Evolutionary conservation across 2,329 filamentous ascomycete genomes (phyloP).

Genomic region (Apiospora saccharicola): DNA sequence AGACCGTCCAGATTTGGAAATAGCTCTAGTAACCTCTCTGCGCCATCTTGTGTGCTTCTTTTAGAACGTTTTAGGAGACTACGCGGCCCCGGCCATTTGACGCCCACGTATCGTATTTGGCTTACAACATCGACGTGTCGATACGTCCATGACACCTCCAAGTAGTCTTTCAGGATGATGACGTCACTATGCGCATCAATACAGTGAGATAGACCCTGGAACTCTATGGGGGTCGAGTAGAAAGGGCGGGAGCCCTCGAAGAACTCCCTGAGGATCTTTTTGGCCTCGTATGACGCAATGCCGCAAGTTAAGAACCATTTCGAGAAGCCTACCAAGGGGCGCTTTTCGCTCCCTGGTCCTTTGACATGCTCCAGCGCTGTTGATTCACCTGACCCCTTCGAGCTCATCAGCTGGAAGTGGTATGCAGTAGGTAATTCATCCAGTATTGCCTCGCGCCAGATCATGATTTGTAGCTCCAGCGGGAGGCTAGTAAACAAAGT

Average conservation of each 20-base stretch:
- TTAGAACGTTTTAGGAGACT: no score
- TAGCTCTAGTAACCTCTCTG: not conserved
- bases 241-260: not conserved
- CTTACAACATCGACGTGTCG: not conserved
- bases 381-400: not conserved
- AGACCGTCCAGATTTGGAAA: not conserved
- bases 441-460: not conserved
- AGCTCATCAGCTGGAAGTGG: no score
- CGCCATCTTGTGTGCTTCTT: no score
- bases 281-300: no score
- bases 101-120: not conserved
- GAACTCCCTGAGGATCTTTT: accelerated
- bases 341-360: not conserved
- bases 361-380: not conserved
- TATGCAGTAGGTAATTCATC: not conserved
- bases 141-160: not conserved
- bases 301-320: not conserved
- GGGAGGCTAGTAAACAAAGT: not conserved
- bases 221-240: accelerated
- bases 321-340: not conserved
- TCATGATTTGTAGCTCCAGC: not conserved
- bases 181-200: not conserved
- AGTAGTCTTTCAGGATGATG: not conserved
- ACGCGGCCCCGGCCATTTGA: not conserved
- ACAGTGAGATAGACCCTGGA: not conserved